These are phyloP conservation scores for Pisolithus albus DNA, from an alignment of 768 basidiomycete species.

Conservation along the genomic window DNA sequence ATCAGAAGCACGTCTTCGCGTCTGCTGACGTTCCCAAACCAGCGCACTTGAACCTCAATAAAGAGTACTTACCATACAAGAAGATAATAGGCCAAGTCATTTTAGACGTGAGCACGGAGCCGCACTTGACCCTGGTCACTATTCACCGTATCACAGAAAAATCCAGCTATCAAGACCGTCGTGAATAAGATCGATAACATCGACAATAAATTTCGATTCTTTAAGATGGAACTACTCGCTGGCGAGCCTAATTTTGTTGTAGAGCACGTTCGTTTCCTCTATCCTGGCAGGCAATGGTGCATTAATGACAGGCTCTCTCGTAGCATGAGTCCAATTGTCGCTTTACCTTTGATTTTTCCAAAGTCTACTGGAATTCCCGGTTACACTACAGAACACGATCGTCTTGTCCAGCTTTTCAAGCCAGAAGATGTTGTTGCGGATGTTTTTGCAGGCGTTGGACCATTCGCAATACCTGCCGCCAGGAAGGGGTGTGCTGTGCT, in stretches of 20 bases:
- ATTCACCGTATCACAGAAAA: constrained; percentile 59
- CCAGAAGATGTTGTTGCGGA: constrained; percentile 81
- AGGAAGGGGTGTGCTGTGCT: constrained; percentile 86
- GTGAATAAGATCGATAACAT: constrained; percentile 93
- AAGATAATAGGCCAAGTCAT: constrained; percentile 87
- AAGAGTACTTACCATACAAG: constrained; percentile 89
- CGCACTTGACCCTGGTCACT: background rate
- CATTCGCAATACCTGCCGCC: constrained; percentile 90
- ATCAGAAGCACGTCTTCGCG: background rate
- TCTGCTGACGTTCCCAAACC: constrained; percentile 2
- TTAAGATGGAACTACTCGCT: constrained; percentile 94
- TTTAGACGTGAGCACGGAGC: constrained; percentile 60
- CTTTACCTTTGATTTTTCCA: constrained; percentile 90
- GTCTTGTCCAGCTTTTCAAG: constrained; percentile 68
- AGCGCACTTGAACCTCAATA: constrained; percentile 91
- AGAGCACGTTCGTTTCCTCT: constrained; percentile 58
- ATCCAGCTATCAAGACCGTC: constrained; percentile 71
- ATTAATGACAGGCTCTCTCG: constrained; percentile 1
- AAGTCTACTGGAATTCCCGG: constrained; percentile 98
- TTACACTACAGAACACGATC: constrained; percentile 86
- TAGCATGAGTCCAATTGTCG: constrained; percentile 81
- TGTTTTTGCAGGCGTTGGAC: constrained; percentile 96
- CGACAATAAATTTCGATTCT: constrained; percentile 81
- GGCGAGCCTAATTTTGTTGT: constrained; percentile 85
- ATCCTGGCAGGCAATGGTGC: background rate